Base-by-base conservation (phyloP, 176 grass and related monocot genomes). In the Alopecurus myosuroides region DNA sequence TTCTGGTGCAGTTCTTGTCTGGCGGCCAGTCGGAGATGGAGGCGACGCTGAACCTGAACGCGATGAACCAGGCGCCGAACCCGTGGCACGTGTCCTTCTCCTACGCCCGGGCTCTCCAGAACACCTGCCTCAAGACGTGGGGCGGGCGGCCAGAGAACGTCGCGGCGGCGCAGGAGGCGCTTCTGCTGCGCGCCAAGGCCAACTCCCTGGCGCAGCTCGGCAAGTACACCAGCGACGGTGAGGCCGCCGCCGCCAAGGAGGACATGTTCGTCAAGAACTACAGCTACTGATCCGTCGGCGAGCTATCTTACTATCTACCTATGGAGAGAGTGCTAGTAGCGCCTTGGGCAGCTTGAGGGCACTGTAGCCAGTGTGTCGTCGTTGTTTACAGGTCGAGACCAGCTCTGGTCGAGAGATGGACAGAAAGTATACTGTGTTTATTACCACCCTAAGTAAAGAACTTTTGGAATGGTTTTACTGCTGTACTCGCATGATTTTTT, bases 231-330 rank as follows among this genome's bases (percentile, higher is more conserved):
- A 85, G 85, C 25, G 97, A 98, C 51, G 97, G 91, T 39, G 97
- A 98, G 89, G 91, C 91, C 6, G 89, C 97, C 1, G 97, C 71
- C 8, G 89, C 97, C 76, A 92, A 77, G 30, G 86, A 96, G 68
- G 88, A 82, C 79, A 98, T 98, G 97, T 98, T 79, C 86, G 97
- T 98, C 83, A 98, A 98, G 97, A 90, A 94, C 91, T 98, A 98
- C 93, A 89, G 70, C 88, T 98, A 98, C 85, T 98, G 81, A 89
- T 49, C 44, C 42, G 9, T 11, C 23, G 45, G 66, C 63, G 17
- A 76, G 25, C 74, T 72, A 85, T 33, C 40, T 73, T 18, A 49
- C n/a, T 39, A 70, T 73, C 41, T 46, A 58, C 31, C 41, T 40
- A 66, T 30, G 58, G 40, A 60, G 42, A 84, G 78, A 64, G 57